A percentile compares a stretch with the other conserved stretches of the same genome.
phyloP scores from a whole-genome alignment of 106 monocot genomes.

The Allium cepa region DNA sequence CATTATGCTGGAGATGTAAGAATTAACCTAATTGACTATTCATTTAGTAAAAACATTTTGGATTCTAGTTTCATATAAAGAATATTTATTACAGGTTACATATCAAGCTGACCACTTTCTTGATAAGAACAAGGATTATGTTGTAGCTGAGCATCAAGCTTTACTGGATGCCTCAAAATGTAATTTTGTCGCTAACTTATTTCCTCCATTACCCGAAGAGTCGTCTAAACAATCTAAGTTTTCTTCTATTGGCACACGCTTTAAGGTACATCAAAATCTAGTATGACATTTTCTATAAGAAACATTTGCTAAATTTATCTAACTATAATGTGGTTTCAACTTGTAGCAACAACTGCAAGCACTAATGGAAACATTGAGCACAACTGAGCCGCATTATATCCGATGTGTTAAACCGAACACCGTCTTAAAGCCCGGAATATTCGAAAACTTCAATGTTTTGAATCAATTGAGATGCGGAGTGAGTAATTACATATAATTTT shows the following conservation, averaged over 20 bases:
- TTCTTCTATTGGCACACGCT: conserved; percentile 92
- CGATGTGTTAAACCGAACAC: conserved; percentile 93
- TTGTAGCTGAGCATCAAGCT: conserved; percentile 95
- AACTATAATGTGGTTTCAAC: conserved; percentile 1
- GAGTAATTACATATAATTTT: conserved; percentile 14
- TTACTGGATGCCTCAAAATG: conserved; percentile 63
- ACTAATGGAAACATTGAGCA: conserved; percentile 94
- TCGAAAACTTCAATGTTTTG: conserved; percentile 91
- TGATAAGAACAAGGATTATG: conserved; percentile 98
- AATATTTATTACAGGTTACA: conserved; percentile 43
- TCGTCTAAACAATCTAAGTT: conserved; percentile 88
- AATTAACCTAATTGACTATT: background rate
- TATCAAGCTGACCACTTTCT: conserved; percentile 95
- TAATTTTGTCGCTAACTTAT: conserved; percentile 76
- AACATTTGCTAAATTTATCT: too few relatives aligned
- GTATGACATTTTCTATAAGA: too few relatives aligned
- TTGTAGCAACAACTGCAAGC: conserved; percentile 96
- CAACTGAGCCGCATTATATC: conserved; percentile 98
- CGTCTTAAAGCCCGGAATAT: conserved; percentile 81
- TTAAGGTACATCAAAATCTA: conserved; percentile 54
- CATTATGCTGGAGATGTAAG: conserved; percentile 99
- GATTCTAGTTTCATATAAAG: too few relatives aligned
- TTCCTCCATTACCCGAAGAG: conserved; percentile 85
- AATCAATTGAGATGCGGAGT: conserved; percentile 94
- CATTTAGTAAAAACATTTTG: too few relatives aligned